phyloP scores from a whole-genome alignment of 2,329 filamentous ascomycete genomes.

The Alternaria angustiovoidea region DNA sequence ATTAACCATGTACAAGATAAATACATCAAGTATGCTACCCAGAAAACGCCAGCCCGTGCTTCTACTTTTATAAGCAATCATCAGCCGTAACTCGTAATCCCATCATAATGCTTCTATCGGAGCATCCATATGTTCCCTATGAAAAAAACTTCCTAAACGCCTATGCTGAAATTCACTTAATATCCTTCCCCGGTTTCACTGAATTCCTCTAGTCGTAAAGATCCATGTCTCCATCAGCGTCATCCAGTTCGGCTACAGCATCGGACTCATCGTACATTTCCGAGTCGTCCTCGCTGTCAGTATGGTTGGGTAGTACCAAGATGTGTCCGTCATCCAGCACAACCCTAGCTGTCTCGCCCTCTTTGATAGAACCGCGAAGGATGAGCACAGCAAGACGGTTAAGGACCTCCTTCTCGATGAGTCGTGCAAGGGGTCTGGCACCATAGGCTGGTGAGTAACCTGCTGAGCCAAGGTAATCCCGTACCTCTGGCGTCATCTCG shows the following conservation, averaged over 20 bases:
- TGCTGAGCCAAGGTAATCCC: conserved; percentile 88
- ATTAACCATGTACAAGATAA: conserved; percentile 23
- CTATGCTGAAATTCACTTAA: conserved; percentile 17
- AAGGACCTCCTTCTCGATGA: conserved; percentile 97
- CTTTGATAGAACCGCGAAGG: conserved; percentile 80
- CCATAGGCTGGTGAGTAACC: conserved; percentile 97
- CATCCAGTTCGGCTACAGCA: conserved; percentile 72
- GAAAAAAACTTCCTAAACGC: conserved; percentile 12
- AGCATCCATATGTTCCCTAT: background rate
- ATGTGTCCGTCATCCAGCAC: conserved; percentile 82
- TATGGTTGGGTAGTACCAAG: conserved; percentile 83
- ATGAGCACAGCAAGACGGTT: conserved; percentile 93
- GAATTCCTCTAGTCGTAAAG: conserved; percentile 67
- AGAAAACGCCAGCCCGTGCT: conserved; percentile 6
- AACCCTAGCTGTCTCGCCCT: conserved; percentile 84
- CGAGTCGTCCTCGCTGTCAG: conserved; percentile 70
- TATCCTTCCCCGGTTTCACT: background rate
- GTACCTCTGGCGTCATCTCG: conserved; percentile 81
- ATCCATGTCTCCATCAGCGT: conserved; percentile 64
- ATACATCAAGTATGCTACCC: background rate
- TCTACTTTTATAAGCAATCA: conserved; percentile 6
- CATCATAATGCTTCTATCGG: conserved; percentile 3
- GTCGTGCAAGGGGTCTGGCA: conserved; percentile 82
- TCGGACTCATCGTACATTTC: conserved; percentile 81
- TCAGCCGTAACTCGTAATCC: conserved; percentile 17